Base-by-base conservation (phyloP, 2,329 filamentous ascomycete genomes). In the Xylariaceae sp. region DNA sequence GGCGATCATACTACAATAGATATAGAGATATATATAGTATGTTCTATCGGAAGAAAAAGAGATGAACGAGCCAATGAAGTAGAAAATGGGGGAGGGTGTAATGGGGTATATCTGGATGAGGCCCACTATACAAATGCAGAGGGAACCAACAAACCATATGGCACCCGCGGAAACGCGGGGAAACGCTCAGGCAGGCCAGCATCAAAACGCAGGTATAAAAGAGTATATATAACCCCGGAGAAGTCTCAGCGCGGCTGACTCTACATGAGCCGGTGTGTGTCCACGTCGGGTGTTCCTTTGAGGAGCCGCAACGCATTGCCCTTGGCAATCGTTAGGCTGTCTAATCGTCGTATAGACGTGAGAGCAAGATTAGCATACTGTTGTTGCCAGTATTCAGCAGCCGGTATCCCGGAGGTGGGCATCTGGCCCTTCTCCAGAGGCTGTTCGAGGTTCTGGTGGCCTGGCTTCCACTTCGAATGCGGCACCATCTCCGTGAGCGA, bases 401-500 rank as follows among this genome's bases (percentile, higher is more conserved):
- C 64, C 4, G 63, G 60, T 39, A 69, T 72, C 2, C 70, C 71
- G 5, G 60, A 61, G 12, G 60, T 49, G 46, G 63, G 59, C 61
- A 66, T 60, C 53, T 64, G 50, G 58, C 58, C 57, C n/a, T 49
- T 55, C 30, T 54, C 55, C 7, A 54, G 53, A 16, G 60, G 47
- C 44, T 63, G 52, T 13, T 57, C 51, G 44, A 53, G 37, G 2
- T 49, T 60, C 47, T 60, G 62, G 47, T 57, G 49, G 34, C 55
- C 62, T 54, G 64, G 68, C 61, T 68, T 73, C 72, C 75, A 77
- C 61, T 70, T 71, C 6, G 66, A 68, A 45, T 74, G 70, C 57
- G 70, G 71, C 36, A 79, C 78, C 56, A 65, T 68, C 62, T 79
- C 77, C 49, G 74, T 71, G 68, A 85, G 78, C 26, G 72, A 74